Evolutionary conservation across 1,284 basidiomycete species (phyloP).

Genomic region (Rhodotorula sp.): DNA sequence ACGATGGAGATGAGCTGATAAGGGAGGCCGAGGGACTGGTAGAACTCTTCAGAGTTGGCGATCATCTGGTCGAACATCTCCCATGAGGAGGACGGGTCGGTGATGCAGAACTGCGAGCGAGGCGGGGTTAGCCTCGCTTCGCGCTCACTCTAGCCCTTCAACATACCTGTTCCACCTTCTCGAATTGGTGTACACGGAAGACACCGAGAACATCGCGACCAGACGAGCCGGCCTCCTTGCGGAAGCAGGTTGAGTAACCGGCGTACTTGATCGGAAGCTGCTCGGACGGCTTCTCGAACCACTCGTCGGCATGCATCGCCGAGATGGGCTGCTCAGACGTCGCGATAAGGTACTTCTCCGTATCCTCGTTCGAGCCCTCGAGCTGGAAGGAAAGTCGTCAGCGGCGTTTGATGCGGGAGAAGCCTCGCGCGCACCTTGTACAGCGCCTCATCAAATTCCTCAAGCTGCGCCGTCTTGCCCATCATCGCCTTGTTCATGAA

Average conservation of each 20-base stretch:
- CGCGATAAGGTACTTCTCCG: conserved; percentile 98
- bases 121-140: no score
- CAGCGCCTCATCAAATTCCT: conserved; percentile 96
- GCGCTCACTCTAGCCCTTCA: no score
- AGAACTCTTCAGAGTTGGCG: conserved; percentile 85
- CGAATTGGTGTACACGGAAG: conserved; percentile 99
- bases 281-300: conserved; percentile 88
- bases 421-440: conserved; percentile 69
- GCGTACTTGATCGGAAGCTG: conserved; percentile 81
- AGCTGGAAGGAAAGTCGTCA: conserved; percentile 55
- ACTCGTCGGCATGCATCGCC: conserved; percentile 90
- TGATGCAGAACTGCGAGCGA: conserved; percentile 76
- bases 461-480: conserved; percentile 95
- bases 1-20: conserved; percentile 96
- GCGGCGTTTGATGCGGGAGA: background rate
- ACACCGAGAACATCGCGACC: conserved; percentile 99
- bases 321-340: conserved; percentile 99
- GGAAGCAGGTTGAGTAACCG: conserved; percentile 88
- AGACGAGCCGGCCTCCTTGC: conserved; percentile 95
- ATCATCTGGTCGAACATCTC: conserved; percentile 91
- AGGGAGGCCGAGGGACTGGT: conserved; percentile 85
- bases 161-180: conserved; percentile 81
- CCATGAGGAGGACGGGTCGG: conserved; percentile 90
- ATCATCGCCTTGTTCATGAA: conserved; percentile 98
- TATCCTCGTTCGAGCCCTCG: conserved; percentile 68